These are phyloP conservation scores for Vararia minispora DNA, from an alignment of 768 basidiomycete species.

Conservation along the genomic window DNA sequence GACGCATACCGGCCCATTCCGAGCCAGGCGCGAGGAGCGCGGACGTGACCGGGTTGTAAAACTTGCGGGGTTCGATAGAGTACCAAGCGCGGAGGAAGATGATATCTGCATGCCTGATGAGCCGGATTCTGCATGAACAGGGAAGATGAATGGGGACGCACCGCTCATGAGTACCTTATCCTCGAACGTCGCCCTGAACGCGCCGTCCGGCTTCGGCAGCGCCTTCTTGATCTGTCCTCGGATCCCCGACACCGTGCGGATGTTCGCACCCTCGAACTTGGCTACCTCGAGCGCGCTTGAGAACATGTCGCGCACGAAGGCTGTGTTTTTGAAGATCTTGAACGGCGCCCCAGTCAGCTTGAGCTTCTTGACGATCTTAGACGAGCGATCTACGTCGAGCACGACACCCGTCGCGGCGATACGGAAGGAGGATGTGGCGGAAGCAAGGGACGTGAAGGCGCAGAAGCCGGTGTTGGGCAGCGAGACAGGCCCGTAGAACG, in stretches of 20 bases:
- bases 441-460: constrained; percentile 78
- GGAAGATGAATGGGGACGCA: constrained; percentile 26
- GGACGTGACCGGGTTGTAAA: constrained; percentile 94
- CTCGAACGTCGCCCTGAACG: constrained; percentile 95
- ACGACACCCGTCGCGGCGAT: constrained; percentile 92
- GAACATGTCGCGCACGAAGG: constrained; percentile 98
- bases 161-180: constrained; percentile 96
- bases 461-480: constrained; percentile 96
- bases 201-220: constrained; percentile 87
- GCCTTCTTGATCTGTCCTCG: constrained; percentile 97
- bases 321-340: constrained; percentile 99
- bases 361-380: constrained; percentile 96
- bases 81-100: constrained; percentile 97
- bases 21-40: constrained; percentile 73
- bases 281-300: constrained; percentile 86
- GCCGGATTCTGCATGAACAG: background rate
- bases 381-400: constrained; percentile 82
- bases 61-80: constrained; percentile 87
- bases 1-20: constrained; percentile 89
- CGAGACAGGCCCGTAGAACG: constrained; percentile 90
- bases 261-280: constrained; percentile 97
- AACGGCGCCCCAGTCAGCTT: constrained; percentile 92
- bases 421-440: constrained; percentile 67
- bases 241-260: constrained; percentile 91
- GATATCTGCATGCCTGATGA: constrained; percentile 45